Evolutionary conservation across 495 filamentous ascomycete genomes (phyloP), one percentile per base, ranked within the genome.

Genomic region (Neurospora cerealis): DNA sequence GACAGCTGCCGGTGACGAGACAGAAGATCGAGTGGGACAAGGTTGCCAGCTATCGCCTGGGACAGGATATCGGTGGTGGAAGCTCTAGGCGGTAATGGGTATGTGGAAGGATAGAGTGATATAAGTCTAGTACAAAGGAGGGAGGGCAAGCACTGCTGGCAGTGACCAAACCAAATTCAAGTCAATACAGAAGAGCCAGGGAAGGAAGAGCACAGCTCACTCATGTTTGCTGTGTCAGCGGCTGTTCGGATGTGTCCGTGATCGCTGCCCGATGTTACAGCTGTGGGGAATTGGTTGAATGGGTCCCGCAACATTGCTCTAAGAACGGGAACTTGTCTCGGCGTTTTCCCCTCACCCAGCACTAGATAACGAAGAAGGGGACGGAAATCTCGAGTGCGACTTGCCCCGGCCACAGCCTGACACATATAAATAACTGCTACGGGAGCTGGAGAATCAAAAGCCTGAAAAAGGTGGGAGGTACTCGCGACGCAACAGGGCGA

Each of bases 21-120:
- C 96, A 99, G 86, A 98, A 97, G 87, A 93, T 99, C 71, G 96
- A 98, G 83, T 99, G 96, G 96, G 96, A 99, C 82, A 98, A 97
- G 86, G 93, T 99, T 76, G 91, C 92, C n/a, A 94, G 93, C 74
- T 99, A 99, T 83, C 83, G 94, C 72, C 83, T 97, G 79, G 91
- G 90, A 71, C 90, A 92, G 81, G 91, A 91, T 75, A 91, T 93
- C 77, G 87, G 88, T n/a, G 85, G 86, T 9, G 87, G 86, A 40
- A 82, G 82, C 75, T 83, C 82, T 54, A 84, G 83, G 75, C 79
- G 86, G 79, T 88, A 80, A 73, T 41, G 10, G 21, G 32, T 54
- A 7, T 4, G 10, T 3, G 54, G 54, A 62, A 62, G 54, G 24
- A 62, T 62, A 9, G 54, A 34, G 28, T 19, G 24, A 62, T 28